Base-by-base conservation (phyloP, 1,284 basidiomycete genomes). In the Microbotryomycetes sp. region DNA sequence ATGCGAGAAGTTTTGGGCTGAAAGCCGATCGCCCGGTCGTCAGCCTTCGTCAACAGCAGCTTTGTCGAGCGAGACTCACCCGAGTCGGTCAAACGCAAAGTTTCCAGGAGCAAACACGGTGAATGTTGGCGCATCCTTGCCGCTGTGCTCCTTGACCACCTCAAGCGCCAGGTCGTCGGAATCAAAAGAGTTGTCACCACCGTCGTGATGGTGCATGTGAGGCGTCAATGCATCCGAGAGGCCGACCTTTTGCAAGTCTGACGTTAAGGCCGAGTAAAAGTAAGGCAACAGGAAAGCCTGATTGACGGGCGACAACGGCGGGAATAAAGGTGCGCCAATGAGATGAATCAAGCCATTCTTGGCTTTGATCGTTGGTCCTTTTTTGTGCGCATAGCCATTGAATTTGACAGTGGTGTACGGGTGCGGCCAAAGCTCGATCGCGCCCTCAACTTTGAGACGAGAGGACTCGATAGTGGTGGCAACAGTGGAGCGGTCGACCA, bases 41-140 rank as follows among this genome's bases (percentile, higher is more conserved):
- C 15, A 52, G 56, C 26, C 6, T 23, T n/a, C 6, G 6, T 23
- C 3, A 18, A 35, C 13, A 9, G 53, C n/a, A 29, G 16, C 27
- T 29, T 6, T 21, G 15, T 24, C 3, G 47, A 21, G 23, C 52
- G 18, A 4, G 4, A 45, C 59, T 21, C 23, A 64, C 57, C 61
- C 61, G 23, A 60, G 49, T 26, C 53, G 56, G 31, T 48, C 29
- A 29, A 67, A 68, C 16, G 66, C 70, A 2, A 21, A 28, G 54
- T 72, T 72, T 9, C 65, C 64, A 15, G 70, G 70, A 21, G 67
- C 61, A 50, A 72, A 72, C 35, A 71, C 57, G 46, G 71, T 72
- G 49, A 53, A 70, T n/a, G 27, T 30, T 9, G 56, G 31, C 53
- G 58, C 47, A 29, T 58, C 21, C n/a, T 59, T 56, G 23, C 45